These are phyloP conservation scores for Calocybe cyanea DNA, from an alignment of 768 basidiomycete species.

Conservation along the genomic window DNA sequence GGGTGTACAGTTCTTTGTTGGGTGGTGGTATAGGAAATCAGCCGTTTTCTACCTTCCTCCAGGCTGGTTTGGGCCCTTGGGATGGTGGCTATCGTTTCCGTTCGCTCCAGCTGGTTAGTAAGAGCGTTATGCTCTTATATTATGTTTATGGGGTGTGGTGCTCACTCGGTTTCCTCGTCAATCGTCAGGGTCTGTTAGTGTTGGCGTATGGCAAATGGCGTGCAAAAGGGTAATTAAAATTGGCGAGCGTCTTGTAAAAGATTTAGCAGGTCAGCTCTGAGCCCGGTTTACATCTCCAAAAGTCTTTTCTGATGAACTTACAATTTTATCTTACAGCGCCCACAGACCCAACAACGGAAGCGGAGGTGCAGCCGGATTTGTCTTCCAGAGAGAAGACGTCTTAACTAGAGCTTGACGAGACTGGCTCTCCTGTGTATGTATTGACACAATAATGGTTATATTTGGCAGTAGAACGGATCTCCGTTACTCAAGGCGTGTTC, in stretches of 20 bases:
- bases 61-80: constrained; percentile 86
- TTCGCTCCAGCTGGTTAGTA: constrained; percentile 81
- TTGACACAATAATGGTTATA: constrained; percentile 8
- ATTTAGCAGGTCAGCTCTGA: constrained; percentile 41
- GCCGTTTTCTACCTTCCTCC: constrained; percentile 92
- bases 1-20: constrained; percentile 77
- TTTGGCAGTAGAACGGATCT: too few relatives aligned
- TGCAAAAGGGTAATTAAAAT: constrained; percentile 81
- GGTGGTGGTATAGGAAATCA: constrained; percentile 88
- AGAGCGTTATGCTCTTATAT: neutral
- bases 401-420: constrained; percentile 1
- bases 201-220: constrained; percentile 94
- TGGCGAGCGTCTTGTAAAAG: constrained; percentile 71
- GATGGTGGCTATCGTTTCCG: constrained; percentile 87
- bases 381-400: constrained; percentile 16
- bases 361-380: constrained; percentile 5
- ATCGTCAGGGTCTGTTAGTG: constrained; percentile 79
- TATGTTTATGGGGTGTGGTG: constrained; percentile 1
- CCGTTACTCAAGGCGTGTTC: neutral
- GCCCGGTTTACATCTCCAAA: neutral
- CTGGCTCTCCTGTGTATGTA: constrained; percentile 13
- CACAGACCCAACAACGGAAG: constrained; percentile 9
- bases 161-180: neutral
- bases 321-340: constrained; percentile 9
- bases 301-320: neutral